Conservation (phyloP, 148 eudicot genomes). For the Camellia granthamiana region DNA sequence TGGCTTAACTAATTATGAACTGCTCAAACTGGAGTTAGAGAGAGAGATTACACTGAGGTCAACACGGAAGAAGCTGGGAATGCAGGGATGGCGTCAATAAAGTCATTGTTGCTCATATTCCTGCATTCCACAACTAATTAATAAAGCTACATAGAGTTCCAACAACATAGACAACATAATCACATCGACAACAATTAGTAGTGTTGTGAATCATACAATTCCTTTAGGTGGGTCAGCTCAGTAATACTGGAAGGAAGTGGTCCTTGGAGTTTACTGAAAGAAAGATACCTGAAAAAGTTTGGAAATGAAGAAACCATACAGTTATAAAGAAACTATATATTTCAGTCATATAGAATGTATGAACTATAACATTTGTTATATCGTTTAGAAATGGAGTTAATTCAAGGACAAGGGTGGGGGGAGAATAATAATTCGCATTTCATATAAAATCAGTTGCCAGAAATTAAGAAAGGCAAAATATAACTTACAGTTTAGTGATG, state of each 20-base stretch:
- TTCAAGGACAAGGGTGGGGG: too few relatives aligned
- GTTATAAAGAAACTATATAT: too few relatives aligned
- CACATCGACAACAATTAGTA: neutral
- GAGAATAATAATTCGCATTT: neutral
- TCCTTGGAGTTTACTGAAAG: constrained; percentile 33
- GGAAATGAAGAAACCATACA: neutral
- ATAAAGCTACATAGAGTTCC: constrained; percentile 5
- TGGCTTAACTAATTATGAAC: too few relatives aligned
- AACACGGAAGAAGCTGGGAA: constrained; percentile 37
- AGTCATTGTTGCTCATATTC: constrained; percentile 42
- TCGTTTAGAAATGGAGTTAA: too few relatives aligned
- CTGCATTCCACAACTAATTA: constrained; percentile 24
- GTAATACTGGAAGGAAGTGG: constrained; percentile 38
- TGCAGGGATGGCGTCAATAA: constrained; percentile 34
- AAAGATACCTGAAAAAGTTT: constrained; percentile 33
- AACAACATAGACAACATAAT: neutral
- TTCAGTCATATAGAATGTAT: too few relatives aligned
- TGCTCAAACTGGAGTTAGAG: neutral
- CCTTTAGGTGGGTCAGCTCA: constrained; percentile 34
- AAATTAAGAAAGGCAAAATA: constrained; percentile 1
- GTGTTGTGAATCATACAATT: constrained; percentile 34
- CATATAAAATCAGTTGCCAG: neutral
- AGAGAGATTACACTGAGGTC: constrained; percentile 35
- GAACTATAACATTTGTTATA: too few relatives aligned
- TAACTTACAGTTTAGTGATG: constrained; percentile 41